Base-by-base conservation (phyloP, 768 basidiomycete genomes). In the Lactifluus pinguis region DNA sequence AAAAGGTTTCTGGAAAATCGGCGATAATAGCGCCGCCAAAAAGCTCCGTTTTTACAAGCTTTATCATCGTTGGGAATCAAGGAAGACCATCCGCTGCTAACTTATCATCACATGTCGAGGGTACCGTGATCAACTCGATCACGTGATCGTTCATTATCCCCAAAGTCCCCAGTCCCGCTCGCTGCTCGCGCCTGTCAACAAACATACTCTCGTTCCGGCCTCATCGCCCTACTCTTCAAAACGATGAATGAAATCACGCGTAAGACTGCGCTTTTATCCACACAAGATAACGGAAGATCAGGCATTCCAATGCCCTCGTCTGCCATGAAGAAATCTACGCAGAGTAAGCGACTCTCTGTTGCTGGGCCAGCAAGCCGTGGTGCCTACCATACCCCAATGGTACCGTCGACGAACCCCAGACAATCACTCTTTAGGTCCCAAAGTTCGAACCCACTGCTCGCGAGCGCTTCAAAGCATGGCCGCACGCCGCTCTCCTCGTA, bases 1-100 rank as follows among this genome's bases (percentile, higher is more conserved):
- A 66, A 62, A 92, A 81, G 59, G 72, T 62, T 1, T 65, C 21
- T 3, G 87, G 86, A 1, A 89, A 74, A 30, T 75, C 67, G 9
- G 82, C 79, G 6, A 76, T 79, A 60, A 99, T 92, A 13, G 90
- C 92, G 13, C 92, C 94, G 4, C 92, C 95, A 72, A 94, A 99
- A 0, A 99, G 81, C 6, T 79, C 71, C 64, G 80, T 77, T 19
- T 69, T 41, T 70, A 55, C 63, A 63, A 66, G 36, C 49, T 50
- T 61, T 36, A 17, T 38, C 55, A 47, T 60, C 7, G 19, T 52
- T 9, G 17, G 4, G 34, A 15, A 32, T 19, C 13, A 42, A 25
- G 38, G 34, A 36, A 9, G 32, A n/a, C 32, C 32, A 34, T 34
- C 32, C 3, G 32, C 9, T 9, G 9, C 5, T 34, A 9, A 9